phyloP scores from a whole-genome alignment of 495 filamentous ascomycete species.

The Schizothecium vesticola region DNA sequence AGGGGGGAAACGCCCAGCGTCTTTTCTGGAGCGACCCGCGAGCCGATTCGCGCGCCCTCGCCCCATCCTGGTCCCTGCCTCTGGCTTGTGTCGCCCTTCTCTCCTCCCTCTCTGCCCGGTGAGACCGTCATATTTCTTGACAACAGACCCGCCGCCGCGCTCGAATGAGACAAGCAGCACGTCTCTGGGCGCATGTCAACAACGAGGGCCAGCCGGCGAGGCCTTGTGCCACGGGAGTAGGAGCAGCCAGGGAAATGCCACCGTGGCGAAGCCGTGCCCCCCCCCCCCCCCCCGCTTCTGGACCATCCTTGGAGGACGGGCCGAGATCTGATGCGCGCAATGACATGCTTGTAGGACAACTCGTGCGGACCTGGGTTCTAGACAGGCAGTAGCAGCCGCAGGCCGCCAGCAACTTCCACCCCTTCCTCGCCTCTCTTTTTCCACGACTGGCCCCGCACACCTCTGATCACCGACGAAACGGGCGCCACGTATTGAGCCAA shows the following conservation, averaged over 20 bases:
- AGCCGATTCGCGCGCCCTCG: slow-evolving; percentile 9
- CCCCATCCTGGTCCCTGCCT: background rate
- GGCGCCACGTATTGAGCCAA: slow-evolving; percentile 14
- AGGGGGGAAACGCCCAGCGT: background rate
- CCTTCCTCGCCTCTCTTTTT: background rate
- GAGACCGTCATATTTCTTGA: slow-evolving; percentile 18
- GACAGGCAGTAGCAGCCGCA: slow-evolving; percentile 13
- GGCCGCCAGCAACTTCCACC: background rate
- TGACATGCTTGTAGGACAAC: slow-evolving; percentile 29
- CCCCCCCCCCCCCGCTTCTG: background rate
- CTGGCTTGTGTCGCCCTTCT: slow-evolving; percentile 3
- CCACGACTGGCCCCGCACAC: background rate
- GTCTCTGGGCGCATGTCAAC: slow-evolving; percentile 15
- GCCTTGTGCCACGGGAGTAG: slow-evolving; percentile 19
- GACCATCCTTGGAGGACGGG: slow-evolving; percentile 14
- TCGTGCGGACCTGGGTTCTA: slow-evolving; percentile 21
- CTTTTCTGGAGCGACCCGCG: background rate
- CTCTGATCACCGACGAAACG: background rate
- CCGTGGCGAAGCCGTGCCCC: background rate
- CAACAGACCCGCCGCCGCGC: slow-evolving; percentile 8
- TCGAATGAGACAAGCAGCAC: slow-evolving; percentile 20
- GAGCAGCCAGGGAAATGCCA: slow-evolving; percentile 10
- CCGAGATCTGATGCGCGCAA: slow-evolving; percentile 22
- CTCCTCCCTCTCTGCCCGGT: slow-evolving; percentile 7
- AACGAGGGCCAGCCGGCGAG: slow-evolving; percentile 5